Evolutionary conservation across 352 stramenopile species (phyloP).

Genomic region (Phytophthora ohioensis): DNA sequence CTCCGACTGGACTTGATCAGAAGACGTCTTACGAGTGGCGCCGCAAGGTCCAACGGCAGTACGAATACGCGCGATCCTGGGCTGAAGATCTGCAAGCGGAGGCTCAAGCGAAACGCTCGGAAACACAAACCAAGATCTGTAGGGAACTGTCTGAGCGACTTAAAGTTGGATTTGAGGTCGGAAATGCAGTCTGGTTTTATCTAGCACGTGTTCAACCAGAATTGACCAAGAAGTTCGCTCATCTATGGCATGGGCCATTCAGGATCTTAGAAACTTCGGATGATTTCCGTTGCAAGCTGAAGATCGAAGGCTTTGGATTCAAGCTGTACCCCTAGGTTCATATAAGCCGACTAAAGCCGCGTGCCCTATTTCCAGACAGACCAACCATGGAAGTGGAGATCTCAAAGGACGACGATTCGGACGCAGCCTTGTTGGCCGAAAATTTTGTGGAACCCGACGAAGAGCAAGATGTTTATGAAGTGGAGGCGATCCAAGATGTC

Average conservation of each 20-base stretch:
- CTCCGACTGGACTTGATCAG: no score
- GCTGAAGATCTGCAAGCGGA: no score
- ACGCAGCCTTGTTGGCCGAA: background rate
- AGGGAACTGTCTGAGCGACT: no score
- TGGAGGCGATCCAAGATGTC: slow-evolving; percentile 1
- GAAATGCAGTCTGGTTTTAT: background rate
- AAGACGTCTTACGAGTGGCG: no score
- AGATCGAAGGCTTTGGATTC: slow-evolving; percentile 5
- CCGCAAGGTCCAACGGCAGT: no score
- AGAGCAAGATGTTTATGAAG: background rate
- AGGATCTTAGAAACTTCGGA: background rate
- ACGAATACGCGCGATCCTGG: no score
- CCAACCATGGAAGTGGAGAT: background rate
- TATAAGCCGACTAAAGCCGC: background rate
- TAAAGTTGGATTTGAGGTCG: no score
- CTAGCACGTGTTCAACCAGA: background rate
- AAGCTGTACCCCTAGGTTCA: background rate
- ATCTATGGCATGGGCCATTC: background rate
- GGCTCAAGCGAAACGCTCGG: no score
- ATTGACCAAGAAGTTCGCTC: slow-evolving; percentile 2
- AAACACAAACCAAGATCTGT: no score
- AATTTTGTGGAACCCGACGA: background rate
- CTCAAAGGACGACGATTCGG: background rate
- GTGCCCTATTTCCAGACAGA: background rate
- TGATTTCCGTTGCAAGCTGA: background rate